Evolutionary conservation across 495 filamentous ascomycete genomes (phyloP), one percentile per base, ranked within the genome.

Genomic region (Cladorrhinum samala): DNA sequence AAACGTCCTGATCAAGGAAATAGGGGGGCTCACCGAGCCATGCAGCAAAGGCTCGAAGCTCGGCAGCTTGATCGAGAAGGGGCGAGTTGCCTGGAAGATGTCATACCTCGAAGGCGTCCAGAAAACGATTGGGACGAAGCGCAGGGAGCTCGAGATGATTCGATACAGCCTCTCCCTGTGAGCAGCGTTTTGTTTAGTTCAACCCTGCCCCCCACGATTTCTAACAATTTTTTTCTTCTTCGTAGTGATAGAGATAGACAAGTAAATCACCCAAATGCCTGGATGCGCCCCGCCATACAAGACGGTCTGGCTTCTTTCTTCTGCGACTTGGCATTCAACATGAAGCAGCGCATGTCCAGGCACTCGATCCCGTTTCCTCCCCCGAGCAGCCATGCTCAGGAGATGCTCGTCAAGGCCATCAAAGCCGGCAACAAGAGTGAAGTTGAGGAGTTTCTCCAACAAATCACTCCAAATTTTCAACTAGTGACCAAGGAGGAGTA

Each of bases 401-500:
- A 45, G 16, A 23, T 25, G 19, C 30, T 58, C 14, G 11, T 54
- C 14, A 45, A 39, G 25, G 55, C 55, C 3, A 46, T 58, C 13
- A 39, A 20, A 14, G 23, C 17, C 16, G 9, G 17, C 7, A 43
- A 51, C 1, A 38, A 27, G 17, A 11, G 17, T 5, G 46, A 48
- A 0, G 47, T 36, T 0, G 51, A 51, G 14, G 23, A 9, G 1
- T 21, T 58, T 14, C 43, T 57, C 19, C 0, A 33, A 9, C 11
- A 46, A 1, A n/a, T 27, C 17, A n/a, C 45, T 25, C 57, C 57
- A 5, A 52, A 59, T 30, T 59, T 59, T 39, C 21, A 14, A 7
- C 27, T 27, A 2, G 44, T 18, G 3, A 20, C 48, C 20, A 21
- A 19, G 1, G 37, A 44, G 14, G 42, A 46, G 4, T 23, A 54